These are phyloP conservation scores for Tricholoma terreum DNA, from an alignment of 768 basidiomycete genomes.

Conservation along the genomic window DNA sequence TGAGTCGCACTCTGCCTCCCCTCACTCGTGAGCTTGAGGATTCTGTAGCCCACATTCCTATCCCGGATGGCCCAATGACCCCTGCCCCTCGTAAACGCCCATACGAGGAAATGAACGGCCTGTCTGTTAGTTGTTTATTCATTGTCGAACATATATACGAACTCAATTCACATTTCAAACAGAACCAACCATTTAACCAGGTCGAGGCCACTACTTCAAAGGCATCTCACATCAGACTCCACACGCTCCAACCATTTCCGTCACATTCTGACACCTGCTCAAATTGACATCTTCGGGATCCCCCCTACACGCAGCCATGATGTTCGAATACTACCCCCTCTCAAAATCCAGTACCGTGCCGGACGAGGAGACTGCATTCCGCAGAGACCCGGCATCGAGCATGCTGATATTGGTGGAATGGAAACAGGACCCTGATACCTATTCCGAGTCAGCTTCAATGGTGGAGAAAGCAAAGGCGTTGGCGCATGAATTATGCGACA, in stretches of 20 bases:
- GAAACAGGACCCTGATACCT: conserved; percentile 26
- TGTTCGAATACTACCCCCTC: conserved; percentile 44
- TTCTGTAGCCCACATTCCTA: conserved; percentile 38
- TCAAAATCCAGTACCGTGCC: conserved; percentile 35
- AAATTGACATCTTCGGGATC: background rate
- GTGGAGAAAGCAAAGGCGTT: background rate
- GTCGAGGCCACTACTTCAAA: conserved; percentile 43
- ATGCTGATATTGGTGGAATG: conserved; percentile 35
- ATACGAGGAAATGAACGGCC: conserved; percentile 41
- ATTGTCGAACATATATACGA: background rate
- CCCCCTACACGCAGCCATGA: conserved; percentile 12
- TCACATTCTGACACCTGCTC: conserved; percentile 14
- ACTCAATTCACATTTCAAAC: background rate
- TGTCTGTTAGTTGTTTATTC: conserved; percentile 30
- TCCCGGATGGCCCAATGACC: conserved; percentile 35
- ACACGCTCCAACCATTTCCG: conserved; percentile 14
- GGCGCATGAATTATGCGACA: background rate
- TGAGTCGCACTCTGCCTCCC: conserved; percentile 12
- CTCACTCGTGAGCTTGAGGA: background rate
- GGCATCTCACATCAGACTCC: conserved; percentile 32
- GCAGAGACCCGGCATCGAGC: conserved; percentile 34
- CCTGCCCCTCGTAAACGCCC: conserved; percentile 37
- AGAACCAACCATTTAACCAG: conserved; percentile 29
- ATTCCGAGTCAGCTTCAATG: conserved; percentile 20
- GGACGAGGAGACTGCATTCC: conserved; percentile 36